phyloP scores from a whole-genome alignment of 768 basidiomycete species.

The Boletus tomentosulus region DNA sequence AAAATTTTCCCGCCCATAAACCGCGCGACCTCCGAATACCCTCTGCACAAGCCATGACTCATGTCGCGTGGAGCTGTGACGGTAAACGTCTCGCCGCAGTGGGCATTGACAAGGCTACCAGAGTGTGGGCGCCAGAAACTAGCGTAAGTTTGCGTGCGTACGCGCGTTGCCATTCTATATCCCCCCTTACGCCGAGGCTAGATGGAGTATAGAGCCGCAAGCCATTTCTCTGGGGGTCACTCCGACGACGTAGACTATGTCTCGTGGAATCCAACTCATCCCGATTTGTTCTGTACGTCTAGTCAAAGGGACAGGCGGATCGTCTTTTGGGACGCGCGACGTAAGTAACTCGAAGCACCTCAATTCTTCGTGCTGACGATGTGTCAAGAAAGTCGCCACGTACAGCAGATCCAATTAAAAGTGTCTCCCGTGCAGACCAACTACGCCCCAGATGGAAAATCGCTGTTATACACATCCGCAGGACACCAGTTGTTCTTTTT shows the following conservation, averaged over 20 bases:
- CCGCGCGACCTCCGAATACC: conserved; percentile 70
- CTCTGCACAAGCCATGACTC: conserved; percentile 61
- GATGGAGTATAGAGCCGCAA: conserved; percentile 70
- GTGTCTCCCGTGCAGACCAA: conserved; percentile 59
- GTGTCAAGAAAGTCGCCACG: conserved; percentile 60
- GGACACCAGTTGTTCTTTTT: conserved; percentile 61
- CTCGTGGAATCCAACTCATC: conserved; percentile 83
- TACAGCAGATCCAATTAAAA: conserved; percentile 58
- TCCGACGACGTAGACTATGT: conserved; percentile 78
- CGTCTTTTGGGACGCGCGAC: conserved; percentile 82
- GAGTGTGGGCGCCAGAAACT: conserved; percentile 78
- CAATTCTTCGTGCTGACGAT: conserved; percentile 5
- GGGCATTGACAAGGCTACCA: conserved; percentile 72
- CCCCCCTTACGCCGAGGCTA: conserved; percentile 21
- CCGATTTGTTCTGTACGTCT: conserved; percentile 77
- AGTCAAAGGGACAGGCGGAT: conserved; percentile 71
- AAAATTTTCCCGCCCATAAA: conserved; percentile 76
- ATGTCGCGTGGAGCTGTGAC: conserved; percentile 83
- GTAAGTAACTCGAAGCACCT: conserved; percentile 37
- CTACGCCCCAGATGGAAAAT: conserved; percentile 70
- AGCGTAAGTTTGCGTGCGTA: conserved; percentile 47
- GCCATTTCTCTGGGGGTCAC: conserved; percentile 66
- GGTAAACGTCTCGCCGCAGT: conserved; percentile 79
- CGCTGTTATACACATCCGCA: conserved; percentile 58
- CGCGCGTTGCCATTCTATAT: not conserved